Evolutionary conservation across 2,329 filamentous ascomycete genomes (phyloP).

Genomic region (Aspergillus fijiensis): DNA sequence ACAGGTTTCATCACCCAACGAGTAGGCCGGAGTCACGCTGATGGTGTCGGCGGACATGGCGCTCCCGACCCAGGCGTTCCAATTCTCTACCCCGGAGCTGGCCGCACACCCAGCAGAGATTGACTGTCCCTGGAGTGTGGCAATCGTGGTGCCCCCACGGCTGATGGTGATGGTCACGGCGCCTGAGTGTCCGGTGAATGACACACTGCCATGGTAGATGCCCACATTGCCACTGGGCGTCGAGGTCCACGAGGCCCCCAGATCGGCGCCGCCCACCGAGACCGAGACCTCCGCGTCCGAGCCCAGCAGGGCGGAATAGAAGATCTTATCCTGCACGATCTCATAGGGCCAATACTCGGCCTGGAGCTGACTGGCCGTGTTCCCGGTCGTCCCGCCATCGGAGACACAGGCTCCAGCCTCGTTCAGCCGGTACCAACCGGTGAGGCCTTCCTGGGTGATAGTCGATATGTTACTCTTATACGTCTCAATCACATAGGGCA

Average conservation of each 20-base stretch:
- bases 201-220: constrained; percentile 31
- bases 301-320: constrained; percentile 34
- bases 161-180: constrained; percentile 23
- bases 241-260: constrained; percentile 21
- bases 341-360: constrained; percentile 18
- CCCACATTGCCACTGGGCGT: constrained; percentile 29
- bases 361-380: constrained; percentile 16
- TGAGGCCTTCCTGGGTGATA: background rate
- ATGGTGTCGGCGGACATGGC: background rate
- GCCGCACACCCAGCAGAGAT: constrained; percentile 23
- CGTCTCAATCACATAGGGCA: background rate
- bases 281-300: constrained; percentile 28
- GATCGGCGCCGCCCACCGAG: constrained; percentile 26
- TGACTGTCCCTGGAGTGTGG: constrained; percentile 18
- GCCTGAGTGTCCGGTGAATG: constrained; percentile 20
- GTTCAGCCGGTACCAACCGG: background rate
- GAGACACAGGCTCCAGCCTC: background rate
- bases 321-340: constrained; percentile 17
- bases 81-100: constrained; percentile 27
- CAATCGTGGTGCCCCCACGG: constrained; percentile 17
- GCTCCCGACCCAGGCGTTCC: constrained; percentile 35
- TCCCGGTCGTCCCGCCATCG: background rate
- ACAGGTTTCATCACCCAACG: constrained; percentile 18
- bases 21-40: constrained; percentile 4
- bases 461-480: background rate